A percentile compares a stretch with the other conserved stretches of the same genome.
Evolutionary conservation across 2,329 filamentous ascomycete species (phyloP).

Genomic region (Neopestalotiopsis sp.): DNA sequence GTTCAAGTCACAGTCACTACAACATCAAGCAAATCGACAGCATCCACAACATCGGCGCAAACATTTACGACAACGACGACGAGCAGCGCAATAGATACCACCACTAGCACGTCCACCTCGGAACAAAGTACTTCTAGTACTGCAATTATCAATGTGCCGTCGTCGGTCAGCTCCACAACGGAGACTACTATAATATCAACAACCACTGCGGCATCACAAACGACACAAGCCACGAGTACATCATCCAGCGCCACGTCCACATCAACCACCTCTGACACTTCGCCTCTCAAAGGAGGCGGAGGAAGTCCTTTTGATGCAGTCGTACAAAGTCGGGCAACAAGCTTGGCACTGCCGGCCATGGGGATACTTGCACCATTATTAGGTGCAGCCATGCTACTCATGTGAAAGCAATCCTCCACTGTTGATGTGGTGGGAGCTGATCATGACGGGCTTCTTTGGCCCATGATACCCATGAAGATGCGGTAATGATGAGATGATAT

Average conservation of each 20-base stretch:
- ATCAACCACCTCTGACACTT: neutral
- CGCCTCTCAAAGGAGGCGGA: slow-evolving; percentile 20
- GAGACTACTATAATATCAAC: slow-evolving; percentile 1
- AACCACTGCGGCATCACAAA: slow-evolving; percentile 2
- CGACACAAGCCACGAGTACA: slow-evolving; percentile 9
- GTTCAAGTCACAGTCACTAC: slow-evolving; percentile 16
- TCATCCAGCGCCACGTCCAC: neutral
- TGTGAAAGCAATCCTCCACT: slow-evolving; percentile 2
- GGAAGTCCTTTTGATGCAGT: slow-evolving; percentile 30
- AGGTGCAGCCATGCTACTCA: slow-evolving; percentile 9
- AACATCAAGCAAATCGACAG: neutral
- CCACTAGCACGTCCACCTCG: slow-evolving; percentile 1
- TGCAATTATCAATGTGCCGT: neutral
- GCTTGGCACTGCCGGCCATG: neutral
- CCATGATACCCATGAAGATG: neutral
- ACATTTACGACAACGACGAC: slow-evolving; percentile 11
- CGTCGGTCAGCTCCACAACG: neutral
- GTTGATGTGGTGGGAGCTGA: neutral
- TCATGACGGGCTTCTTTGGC: neutral
- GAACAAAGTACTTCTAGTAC: neutral
- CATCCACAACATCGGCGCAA: neutral
- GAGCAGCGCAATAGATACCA: neutral
- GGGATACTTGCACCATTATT: neutral
- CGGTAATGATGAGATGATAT: neutral
- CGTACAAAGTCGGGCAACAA: slow-evolving; percentile 1